Conservation (phyloP, 2,329 filamentous ascomycete species). For the Blastomyces gilchristii region DNA sequence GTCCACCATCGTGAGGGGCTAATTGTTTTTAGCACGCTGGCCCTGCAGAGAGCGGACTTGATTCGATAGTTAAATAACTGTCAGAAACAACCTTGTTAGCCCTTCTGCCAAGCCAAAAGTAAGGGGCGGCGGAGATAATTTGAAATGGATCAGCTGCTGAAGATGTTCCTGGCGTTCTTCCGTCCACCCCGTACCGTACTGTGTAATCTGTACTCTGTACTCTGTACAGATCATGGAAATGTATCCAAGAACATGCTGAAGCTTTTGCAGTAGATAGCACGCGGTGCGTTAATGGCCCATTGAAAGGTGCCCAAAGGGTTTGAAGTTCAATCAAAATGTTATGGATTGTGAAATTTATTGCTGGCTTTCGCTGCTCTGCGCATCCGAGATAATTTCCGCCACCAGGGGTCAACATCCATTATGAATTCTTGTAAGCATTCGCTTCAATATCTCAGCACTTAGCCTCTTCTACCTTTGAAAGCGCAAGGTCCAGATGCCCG, state of each 20-base stretch:
- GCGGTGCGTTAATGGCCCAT: neutral
- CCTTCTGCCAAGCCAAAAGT: neutral
- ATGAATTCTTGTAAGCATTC: neutral
- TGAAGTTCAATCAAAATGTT: neutral
- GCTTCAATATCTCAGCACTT: neutral
- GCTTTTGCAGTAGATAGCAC: neutral
- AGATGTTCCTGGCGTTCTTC: neutral
- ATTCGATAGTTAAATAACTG: neutral
- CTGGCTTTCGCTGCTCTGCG: neutral
- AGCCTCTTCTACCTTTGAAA: neutral
- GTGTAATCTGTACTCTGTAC: too few species aligned
- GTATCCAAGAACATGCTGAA: neutral
- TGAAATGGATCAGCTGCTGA: neutral
- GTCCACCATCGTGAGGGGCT: neutral
- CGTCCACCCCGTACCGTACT: too few species aligned
- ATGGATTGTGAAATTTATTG: neutral
- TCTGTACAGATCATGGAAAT: neutral
- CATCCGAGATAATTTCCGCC: neutral
- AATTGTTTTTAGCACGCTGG: neutral
- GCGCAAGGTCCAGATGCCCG: neutral
- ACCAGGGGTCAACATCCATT: neutral
- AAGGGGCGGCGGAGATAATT: neutral
- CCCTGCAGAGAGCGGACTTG: neutral
- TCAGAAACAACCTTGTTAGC: neutral
- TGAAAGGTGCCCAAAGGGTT: neutral